Conservation (phyloP, 495 filamentous ascomycete genomes). For the Podospora conica region DNA sequence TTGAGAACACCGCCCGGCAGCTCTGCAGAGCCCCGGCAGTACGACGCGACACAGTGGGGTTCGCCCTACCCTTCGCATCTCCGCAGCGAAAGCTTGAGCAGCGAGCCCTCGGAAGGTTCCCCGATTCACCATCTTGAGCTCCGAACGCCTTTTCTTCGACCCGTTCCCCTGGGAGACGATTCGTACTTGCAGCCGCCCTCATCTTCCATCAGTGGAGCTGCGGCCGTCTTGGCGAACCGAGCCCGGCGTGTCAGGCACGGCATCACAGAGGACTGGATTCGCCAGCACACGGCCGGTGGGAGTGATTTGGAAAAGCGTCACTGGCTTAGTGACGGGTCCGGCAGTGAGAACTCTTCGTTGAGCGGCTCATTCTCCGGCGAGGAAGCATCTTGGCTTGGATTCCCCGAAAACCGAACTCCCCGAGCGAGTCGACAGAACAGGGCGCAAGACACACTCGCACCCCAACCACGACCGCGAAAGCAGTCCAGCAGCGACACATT, state of each 20-base stretch:
- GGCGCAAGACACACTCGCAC: constrained; percentile 33
- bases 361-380: constrained; percentile 48
- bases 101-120: constrained; percentile 47
- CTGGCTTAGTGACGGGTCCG: constrained; percentile 72
- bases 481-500: constrained; percentile 59
- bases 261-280: constrained; percentile 73
- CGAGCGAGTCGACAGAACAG: constrained; percentile 32
- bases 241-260: constrained; percentile 50
- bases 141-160: constrained; percentile 48
- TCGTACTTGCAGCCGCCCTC: constrained; percentile 32
- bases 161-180: constrained; percentile 34
- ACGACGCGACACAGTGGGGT: constrained; percentile 66
- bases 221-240: constrained; percentile 49
- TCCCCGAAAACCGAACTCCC: constrained; percentile 34
- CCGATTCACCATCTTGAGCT: constrained; percentile 47
- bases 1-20: constrained; percentile 45
- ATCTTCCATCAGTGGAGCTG: constrained; percentile 43
- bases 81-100: constrained; percentile 46
- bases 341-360: constrained; percentile 57
- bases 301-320: constrained; percentile 56
- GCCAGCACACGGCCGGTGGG: constrained; percentile 61
- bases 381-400: constrained; percentile 40
- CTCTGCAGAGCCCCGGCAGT: constrained; percentile 25
- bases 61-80: constrained; percentile 60
- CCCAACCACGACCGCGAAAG: constrained; percentile 41